Conservation (phyloP, 345 rosid species). For the Dovyalis caffra region DNA sequence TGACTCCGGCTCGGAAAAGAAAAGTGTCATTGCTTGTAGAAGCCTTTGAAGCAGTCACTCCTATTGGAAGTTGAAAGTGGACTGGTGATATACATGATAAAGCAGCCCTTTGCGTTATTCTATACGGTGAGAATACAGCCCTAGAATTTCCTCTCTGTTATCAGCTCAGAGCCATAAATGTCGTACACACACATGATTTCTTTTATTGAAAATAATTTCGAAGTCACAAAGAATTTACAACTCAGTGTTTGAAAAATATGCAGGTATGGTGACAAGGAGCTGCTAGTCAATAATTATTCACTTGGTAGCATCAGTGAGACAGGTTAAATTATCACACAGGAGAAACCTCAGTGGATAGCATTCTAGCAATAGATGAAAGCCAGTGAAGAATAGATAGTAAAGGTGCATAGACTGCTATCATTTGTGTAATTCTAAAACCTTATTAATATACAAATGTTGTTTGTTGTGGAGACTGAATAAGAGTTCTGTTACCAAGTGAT, state of each 20-base stretch:
- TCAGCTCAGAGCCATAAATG: background rate
- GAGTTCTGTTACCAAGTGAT: background rate
- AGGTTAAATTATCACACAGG: background rate
- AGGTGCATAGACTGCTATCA: background rate
- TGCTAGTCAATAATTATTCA: too few species aligned
- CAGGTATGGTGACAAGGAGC: background rate
- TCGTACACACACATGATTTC: background rate
- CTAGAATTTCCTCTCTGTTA: background rate
- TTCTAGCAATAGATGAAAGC: background rate
- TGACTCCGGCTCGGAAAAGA: conserved; percentile 76
- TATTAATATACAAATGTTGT: too few species aligned
- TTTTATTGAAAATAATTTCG: background rate
- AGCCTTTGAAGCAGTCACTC: conserved; percentile 82
- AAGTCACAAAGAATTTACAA: background rate
- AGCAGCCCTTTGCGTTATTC: background rate
- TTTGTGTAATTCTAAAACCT: background rate
- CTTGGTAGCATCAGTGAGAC: too few species aligned
- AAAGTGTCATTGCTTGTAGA: conserved; percentile 79
- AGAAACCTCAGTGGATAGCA: background rate
- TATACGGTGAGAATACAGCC: background rate
- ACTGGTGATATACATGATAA: background rate
- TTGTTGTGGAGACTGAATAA: background rate
- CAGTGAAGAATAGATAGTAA: background rate
- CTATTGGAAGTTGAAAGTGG: conserved; percentile 27
- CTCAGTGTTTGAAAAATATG: background rate